A percentile compares a stretch with the other conserved stretches of the same genome.
These are phyloP conservation scores for Saturnispora silvae DNA, from an alignment of 805 yeast species.

Conservation along the genomic window DNA sequence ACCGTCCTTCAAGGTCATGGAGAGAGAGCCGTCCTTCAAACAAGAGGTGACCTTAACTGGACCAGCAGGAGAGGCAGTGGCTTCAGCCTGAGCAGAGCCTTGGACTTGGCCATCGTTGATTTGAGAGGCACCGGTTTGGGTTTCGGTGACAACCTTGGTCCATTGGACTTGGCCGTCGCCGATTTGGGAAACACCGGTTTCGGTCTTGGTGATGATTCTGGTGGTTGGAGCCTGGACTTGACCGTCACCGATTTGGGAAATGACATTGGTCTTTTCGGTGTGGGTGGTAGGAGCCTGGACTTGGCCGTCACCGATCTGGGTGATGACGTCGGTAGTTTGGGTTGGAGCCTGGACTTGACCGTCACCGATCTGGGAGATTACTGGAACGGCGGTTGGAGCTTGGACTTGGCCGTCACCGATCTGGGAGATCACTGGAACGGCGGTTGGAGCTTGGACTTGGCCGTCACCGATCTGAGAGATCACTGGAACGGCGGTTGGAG, in stretches of 20 bases:
- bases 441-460: constrained; percentile 20
- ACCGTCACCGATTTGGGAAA: constrained; percentile 22
- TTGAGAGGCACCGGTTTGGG: constrained; percentile 25
- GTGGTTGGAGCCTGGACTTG: constrained; percentile 20
- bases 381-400: constrained; percentile 22
- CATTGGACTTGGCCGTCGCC: constrained; percentile 48
- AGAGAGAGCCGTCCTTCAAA: constrained; percentile 28
- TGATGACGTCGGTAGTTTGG: constrained; percentile 26
- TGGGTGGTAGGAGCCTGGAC: constrained; percentile 28
- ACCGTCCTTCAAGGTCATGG: constrained; percentile 32
- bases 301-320: constrained; percentile 35
- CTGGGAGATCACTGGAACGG: constrained; percentile 12
- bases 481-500: constrained; percentile 18
- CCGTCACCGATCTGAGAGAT: constrained; percentile 50
- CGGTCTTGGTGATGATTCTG: constrained; percentile 30
- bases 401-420: constrained; percentile 36
- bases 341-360: constrained; percentile 32
- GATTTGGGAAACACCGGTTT: constrained; percentile 31
- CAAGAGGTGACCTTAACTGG: constrained; percentile 25
- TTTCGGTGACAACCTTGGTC: constrained; percentile 25
- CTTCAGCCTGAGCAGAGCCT: constrained; percentile 27
- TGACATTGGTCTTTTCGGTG: constrained; percentile 20
- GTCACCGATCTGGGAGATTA: constrained; percentile 9
- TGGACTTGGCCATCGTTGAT: constrained; percentile 31
- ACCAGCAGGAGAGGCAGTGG: constrained; percentile 14